Evolutionary conservation across 208 protist genomes (phyloP).

Genomic region (Leishmania amazonensis): DNA sequence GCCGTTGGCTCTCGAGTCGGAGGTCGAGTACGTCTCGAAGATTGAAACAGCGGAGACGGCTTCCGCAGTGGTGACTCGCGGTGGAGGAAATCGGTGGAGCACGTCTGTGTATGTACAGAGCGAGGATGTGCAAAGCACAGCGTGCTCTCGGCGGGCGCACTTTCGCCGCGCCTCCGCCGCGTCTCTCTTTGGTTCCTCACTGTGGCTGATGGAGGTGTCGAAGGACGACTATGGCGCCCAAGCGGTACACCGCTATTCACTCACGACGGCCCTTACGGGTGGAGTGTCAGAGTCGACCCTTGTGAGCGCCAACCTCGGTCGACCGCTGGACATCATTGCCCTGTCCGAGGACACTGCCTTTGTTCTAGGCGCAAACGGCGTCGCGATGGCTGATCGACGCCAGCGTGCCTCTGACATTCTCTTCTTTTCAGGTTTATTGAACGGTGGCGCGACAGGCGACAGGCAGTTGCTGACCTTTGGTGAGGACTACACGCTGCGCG

Average conservation of each 20-base stretch:
- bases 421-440: slow-evolving; percentile 1
- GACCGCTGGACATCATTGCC: slow-evolving; percentile 24
- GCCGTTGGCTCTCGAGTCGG: slow-evolving; percentile 18
- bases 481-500: slow-evolving; percentile 27
- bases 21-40: slow-evolving; percentile 21
- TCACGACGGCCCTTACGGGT: slow-evolving; percentile 12
- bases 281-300: not conserved
- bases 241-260: slow-evolving; percentile 7
- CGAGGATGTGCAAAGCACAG: not conserved
- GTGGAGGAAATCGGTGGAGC: slow-evolving; percentile 5
- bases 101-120: slow-evolving; percentile 23
- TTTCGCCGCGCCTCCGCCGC: slow-evolving; percentile 8
- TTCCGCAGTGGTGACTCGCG: slow-evolving; percentile 20
- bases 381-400: slow-evolving; percentile 19
- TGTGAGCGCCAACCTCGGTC: not conserved
- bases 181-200: slow-evolving; percentile 5
- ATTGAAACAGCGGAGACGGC: not conserved
- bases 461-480: slow-evolving; percentile 22
- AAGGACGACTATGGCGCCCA: not conserved
- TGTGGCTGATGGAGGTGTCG: slow-evolving; percentile 24
- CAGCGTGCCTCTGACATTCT: not conserved
- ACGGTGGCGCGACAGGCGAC: slow-evolving; percentile 15
- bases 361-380: slow-evolving; percentile 14
- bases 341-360: slow-evolving; percentile 18
- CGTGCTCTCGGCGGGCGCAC: not conserved